A percentile compares a stretch with the other conserved stretches of the same genome.
Conservation (phyloP, 192 early-diverging fungal species). For the Diversispora eburnea region DNA sequence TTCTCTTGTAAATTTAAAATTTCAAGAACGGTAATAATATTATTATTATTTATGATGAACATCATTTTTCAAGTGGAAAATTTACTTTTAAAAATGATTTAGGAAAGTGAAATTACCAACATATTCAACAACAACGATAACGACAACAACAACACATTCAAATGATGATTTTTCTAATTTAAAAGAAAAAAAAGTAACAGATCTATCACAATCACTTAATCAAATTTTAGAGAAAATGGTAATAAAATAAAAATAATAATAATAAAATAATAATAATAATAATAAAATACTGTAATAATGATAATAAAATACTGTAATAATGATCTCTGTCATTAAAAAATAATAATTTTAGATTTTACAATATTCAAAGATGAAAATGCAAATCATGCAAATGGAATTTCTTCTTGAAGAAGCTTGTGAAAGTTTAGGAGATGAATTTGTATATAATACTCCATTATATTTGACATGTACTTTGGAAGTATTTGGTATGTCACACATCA, state of each 20-base stretch:
- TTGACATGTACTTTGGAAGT: slow-evolving; percentile 39
- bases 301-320: background rate
- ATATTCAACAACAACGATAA: too few species aligned
- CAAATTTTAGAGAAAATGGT: slow-evolving; percentile 44
- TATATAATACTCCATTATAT: slow-evolving; percentile 33
- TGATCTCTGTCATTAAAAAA: background rate
- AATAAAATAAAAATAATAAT: background rate
- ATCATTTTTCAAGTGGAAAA: background rate
- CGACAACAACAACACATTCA: slow-evolving; percentile 10
- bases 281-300: background rate
- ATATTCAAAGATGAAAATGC: slow-evolving; percentile 42
- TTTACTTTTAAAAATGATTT: background rate
- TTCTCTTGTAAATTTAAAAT: slow-evolving; percentile 57
- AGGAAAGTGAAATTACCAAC: too few species aligned
- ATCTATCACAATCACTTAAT: slow-evolving; percentile 30
- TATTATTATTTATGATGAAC: background rate
- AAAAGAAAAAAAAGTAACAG: slow-evolving; percentile 28
- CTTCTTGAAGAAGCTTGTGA: slow-evolving; percentile 41
- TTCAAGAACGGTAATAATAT: slow-evolving; percentile 40
- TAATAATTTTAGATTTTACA: slow-evolving; percentile 33
- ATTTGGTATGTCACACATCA: slow-evolving; percentile 28
- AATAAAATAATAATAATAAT: background rate
- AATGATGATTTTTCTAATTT: slow-evolving; percentile 36
- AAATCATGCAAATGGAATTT: slow-evolving; percentile 38
- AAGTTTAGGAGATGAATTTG: slow-evolving; percentile 37